phyloP scores from a whole-genome alignment of 78 protist genomes.

The Dictyostelium intermedium region DNA sequence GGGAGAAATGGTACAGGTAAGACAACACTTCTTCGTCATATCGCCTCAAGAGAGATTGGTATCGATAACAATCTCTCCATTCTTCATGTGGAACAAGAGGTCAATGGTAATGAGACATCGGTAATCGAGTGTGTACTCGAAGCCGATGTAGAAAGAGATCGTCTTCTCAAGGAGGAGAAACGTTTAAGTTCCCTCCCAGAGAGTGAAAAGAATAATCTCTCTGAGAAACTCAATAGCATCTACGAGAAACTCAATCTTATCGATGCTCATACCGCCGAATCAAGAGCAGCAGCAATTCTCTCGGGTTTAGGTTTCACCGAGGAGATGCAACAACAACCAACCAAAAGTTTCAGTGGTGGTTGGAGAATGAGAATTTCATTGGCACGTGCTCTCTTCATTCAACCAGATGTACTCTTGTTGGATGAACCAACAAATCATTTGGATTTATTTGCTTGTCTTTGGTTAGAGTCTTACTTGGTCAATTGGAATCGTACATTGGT shows the following conservation, averaged over 20 bases:
- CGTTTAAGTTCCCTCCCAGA: conserved; percentile 62
- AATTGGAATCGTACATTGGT: conserved; percentile 77
- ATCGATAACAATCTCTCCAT: conserved; percentile 83
- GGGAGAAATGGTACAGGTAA: conserved; percentile 97
- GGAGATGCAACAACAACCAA: conserved; percentile 79
- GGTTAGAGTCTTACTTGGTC: conserved; percentile 90
- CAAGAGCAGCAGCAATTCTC: conserved; percentile 86
- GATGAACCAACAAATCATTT: conserved; percentile 98
- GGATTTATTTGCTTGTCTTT: conserved; percentile 90
- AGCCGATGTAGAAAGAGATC: conserved; percentile 90
- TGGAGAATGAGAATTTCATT: conserved; percentile 95
- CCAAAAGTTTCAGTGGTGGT: conserved; percentile 92
- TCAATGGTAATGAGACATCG: conserved; percentile 80
- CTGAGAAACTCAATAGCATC: conserved; percentile 34
- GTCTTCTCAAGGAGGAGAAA: conserved; percentile 86
- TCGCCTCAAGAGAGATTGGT: conserved; percentile 83
- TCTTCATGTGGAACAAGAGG: conserved; percentile 95
- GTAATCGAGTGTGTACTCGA: conserved; percentile 89
- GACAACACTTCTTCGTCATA: conserved; percentile 90
- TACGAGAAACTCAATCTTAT: conserved; percentile 84
- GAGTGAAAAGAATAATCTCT: conserved; percentile 42
- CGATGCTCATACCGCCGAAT: conserved; percentile 88
- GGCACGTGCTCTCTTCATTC: conserved; percentile 95
- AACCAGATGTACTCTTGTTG: conserved; percentile 95
- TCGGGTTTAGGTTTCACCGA: conserved; percentile 91